phyloP scores from a whole-genome alignment of 148 eudicot genomes.

The Silene uniflora region DNA sequence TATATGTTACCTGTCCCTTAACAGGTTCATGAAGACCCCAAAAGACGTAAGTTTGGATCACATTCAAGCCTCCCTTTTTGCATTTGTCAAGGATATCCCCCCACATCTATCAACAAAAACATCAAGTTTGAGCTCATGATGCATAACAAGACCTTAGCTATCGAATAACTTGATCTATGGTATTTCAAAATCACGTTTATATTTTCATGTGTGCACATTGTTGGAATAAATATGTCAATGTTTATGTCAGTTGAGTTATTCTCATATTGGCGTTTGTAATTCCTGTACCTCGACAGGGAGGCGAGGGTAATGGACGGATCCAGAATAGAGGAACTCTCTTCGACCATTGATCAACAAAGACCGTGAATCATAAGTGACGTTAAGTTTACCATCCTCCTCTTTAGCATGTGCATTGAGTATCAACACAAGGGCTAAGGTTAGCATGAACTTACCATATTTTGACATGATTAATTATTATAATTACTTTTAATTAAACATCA shows the following conservation, averaged over 20 bases:
- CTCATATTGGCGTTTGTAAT: neutral
- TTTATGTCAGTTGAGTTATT: neutral
- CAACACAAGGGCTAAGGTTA: slow-evolving; percentile 16
- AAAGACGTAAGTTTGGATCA: slow-evolving; percentile 43
- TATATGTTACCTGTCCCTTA: slow-evolving; percentile 36
- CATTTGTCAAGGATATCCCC: slow-evolving; percentile 34
- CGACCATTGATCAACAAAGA: slow-evolving; percentile 44
- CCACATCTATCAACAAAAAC: slow-evolving; percentile 27
- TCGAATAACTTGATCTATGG: no score
- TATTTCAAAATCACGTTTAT: no score
- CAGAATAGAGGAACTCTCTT: slow-evolving; percentile 42
- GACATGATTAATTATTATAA: slow-evolving; percentile 7
- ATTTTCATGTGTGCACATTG: neutral
- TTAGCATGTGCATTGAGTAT: slow-evolving; percentile 6
- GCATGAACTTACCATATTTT: neutral
- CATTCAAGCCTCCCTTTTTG: slow-evolving; percentile 39
- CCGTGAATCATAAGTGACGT: slow-evolving; percentile 38
- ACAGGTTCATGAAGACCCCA: slow-evolving; percentile 44
- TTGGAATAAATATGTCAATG: neutral
- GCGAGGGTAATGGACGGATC: slow-evolving; percentile 58
- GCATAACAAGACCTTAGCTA: no score
- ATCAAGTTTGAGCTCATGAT: no score
- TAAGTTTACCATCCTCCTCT: neutral
- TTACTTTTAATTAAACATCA: neutral
- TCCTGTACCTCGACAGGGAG: slow-evolving; percentile 29